Evolutionary conservation across 2,329 filamentous ascomycete species (phyloP), one percentile per base, ranked within the genome.

Genomic region (Diaporthe caulivora): DNA sequence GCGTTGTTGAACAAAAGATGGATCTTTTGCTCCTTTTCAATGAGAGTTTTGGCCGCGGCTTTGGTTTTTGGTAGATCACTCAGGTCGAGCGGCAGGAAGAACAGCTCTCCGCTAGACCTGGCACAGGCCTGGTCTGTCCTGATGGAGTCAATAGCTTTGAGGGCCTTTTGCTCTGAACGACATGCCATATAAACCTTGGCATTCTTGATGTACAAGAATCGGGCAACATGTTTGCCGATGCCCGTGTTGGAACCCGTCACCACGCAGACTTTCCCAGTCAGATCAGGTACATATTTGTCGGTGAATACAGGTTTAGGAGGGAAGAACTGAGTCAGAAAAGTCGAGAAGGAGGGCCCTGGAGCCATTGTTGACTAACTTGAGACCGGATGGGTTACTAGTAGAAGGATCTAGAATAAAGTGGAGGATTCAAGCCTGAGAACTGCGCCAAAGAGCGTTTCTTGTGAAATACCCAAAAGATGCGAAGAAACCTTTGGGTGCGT

Each of bases 121-220:
- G 75, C 68, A 9, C 8, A 29, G 21, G 70, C 51, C 1, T 65
- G 29, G 18, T 57, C 54, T n/a, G 54, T 53, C 65, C 82, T 78
- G 76, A 89, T 85, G 21, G 78, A 74, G 13, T 80, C 77, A 57
- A 90, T 86, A 29, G 86, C 85, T 1, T 76, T 71, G 5, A 81
- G 77, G 47, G 81, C 84, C 76, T 86, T 86, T 18, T 81, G 76
- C 53, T 80, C 75, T 3, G 82, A 84, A 55, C 88, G 86, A 3
- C 83, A 84, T 3, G 86, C 86, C 62, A 89, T 77, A 77, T 89
- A 90, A 44, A 90, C 85, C 15, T 82, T 87, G 70, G 81, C 87
- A 68, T 88, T 85, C 34, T 82, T 83, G 3, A 79, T 75, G 78
- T 90, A 90, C 18, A 91, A 82, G 7, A 90, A 83, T 53, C 83